Percentiles rank a stretch among this genome's conserved stretches.
These are phyloP conservation scores for Sclerotinia minor DNA, from an alignment of 2,329 filamentous ascomycete genomes.

Conservation along the genomic window DNA sequence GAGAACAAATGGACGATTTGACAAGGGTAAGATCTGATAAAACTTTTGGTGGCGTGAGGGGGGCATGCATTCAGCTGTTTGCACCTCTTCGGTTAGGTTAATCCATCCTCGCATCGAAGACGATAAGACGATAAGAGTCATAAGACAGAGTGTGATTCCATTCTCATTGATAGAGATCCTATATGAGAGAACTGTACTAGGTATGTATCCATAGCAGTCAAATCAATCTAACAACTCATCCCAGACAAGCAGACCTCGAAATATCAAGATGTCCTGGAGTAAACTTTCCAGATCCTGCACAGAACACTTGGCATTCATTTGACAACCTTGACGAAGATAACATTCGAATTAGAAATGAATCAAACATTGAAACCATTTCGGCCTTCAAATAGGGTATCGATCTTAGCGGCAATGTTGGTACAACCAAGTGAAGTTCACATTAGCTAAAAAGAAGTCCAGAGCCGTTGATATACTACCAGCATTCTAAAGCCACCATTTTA, in stretches of 20 bases:
- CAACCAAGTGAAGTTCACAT: background rate
- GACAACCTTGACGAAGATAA: background rate
- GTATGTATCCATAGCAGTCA: background rate
- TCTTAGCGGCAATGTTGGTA: background rate
- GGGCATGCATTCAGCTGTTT: background rate
- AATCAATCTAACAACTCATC: no score
- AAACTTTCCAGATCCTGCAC: background rate
- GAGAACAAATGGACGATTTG: background rate
- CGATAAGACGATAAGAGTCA: background rate
- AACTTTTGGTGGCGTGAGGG: background rate
- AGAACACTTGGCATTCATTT: background rate
- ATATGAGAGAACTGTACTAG: background rate
- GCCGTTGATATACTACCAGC: background rate
- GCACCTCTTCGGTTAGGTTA: background rate
- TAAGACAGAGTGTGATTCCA: background rate
- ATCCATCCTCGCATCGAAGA: background rate
- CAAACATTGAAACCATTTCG: background rate
- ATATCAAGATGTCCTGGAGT: background rate
- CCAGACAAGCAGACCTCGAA: background rate
- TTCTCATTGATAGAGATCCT: background rate
- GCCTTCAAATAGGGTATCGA: background rate
- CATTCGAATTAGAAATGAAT: background rate
- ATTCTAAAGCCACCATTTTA: background rate
- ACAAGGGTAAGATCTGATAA: slow-evolving; percentile 17
- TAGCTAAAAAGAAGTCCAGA: background rate